Conservation (phyloP, 2,329 filamentous ascomycete species). For the Ceratocystis colombiana region DNA sequence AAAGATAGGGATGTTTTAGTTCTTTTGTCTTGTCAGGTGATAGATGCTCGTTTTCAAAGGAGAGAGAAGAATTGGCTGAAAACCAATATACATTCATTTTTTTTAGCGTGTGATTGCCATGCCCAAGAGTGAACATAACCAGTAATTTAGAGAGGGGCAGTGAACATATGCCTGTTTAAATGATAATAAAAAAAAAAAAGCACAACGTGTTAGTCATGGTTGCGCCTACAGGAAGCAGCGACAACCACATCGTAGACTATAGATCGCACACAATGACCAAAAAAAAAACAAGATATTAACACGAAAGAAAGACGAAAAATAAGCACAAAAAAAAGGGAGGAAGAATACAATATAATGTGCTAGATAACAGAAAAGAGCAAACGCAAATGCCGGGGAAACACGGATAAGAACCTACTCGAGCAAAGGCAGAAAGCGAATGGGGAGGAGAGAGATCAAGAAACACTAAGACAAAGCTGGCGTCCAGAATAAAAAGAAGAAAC, state of each 20-base stretch:
- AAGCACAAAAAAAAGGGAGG: not conserved
- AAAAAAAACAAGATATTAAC: not conserved
- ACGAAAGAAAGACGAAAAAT: not conserved
- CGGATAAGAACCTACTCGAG: too few species aligned
- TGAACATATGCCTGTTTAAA: not conserved
- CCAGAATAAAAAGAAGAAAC: constrained; percentile 3
- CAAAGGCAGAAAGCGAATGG: too few species aligned
- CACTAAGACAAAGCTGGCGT: not conserved
- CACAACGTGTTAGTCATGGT: not conserved
- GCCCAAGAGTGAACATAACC: too few species aligned
- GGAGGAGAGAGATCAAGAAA: not conserved
- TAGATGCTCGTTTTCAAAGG: too few species aligned
- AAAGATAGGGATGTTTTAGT: too few species aligned
- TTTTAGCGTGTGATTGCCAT: too few species aligned
- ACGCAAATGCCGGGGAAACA: not conserved
- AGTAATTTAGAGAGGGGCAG: too few species aligned
- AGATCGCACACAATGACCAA: not conserved
- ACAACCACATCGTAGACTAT: too few species aligned
- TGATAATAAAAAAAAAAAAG: not conserved
- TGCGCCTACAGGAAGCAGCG: too few species aligned
- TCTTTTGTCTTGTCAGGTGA: too few species aligned
- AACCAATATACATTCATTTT: too few species aligned
- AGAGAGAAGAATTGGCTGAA: too few species aligned
- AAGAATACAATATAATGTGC: not conserved
- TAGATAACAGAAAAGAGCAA: not conserved